phyloP scores from a whole-genome alignment of 106 monocot species.

The Cymbidium sinense region DNA sequence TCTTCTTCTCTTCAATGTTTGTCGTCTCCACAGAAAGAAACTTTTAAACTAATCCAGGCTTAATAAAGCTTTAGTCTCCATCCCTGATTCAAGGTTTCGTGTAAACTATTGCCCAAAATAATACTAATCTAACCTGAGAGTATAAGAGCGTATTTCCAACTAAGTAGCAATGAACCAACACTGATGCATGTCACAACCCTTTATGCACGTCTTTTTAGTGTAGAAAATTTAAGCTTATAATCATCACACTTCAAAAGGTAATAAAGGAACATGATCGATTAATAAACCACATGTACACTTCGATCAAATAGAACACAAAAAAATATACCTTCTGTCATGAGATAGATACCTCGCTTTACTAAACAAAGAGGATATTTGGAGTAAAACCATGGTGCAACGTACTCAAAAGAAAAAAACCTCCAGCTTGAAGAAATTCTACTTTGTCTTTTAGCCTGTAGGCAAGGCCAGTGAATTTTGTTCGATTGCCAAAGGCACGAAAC shows the following conservation, averaged over 20 bases:
- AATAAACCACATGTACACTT: background rate
- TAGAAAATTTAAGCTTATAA: background rate
- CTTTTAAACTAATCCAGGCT: background rate
- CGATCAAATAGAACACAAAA: constrained; percentile 1
- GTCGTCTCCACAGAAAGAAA: background rate
- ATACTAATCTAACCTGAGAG: background rate
- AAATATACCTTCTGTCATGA: background rate
- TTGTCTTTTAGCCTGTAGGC: background rate
- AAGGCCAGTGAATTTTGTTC: background rate
- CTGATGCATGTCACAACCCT: background rate
- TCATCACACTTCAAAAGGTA: background rate
- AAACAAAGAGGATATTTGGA: background rate
- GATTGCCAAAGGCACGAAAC: background rate
- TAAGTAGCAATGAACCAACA: background rate
- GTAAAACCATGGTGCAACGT: background rate
- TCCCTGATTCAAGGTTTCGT: background rate
- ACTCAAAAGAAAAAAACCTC: background rate
- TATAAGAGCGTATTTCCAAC: background rate
- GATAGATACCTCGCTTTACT: background rate
- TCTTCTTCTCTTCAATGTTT: background rate
- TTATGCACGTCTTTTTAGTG: background rate
- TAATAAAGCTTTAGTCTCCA: background rate
- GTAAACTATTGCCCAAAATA: background rate
- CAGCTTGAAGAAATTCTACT: background rate
- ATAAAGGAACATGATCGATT: background rate